phyloP scores from a whole-genome alignment of 1,284 basidiomycete species.

The Ustilago bromivora region DNA sequence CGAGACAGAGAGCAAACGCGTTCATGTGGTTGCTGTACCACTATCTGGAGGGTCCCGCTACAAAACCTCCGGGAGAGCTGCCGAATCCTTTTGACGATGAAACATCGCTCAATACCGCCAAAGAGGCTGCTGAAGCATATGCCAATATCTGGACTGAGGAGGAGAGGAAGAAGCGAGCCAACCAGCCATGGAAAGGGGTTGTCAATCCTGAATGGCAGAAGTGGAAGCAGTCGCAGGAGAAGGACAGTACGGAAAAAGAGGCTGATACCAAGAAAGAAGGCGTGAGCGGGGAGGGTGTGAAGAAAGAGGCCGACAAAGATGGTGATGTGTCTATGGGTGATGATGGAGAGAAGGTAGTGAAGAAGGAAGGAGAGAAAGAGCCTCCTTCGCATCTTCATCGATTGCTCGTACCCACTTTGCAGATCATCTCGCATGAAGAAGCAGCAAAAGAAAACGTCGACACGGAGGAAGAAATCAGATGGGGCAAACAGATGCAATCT shows the following conservation, averaged over 20 bases:
- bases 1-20: constrained; percentile 56
- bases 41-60: constrained; percentile 64
- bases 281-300: constrained; percentile 15
- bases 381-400: constrained; percentile 54
- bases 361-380: constrained; percentile 25
- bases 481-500: constrained; percentile 65
- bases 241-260: constrained; percentile 19
- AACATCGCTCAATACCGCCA: constrained; percentile 24
- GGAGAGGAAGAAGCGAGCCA: constrained; percentile 41
- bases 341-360: constrained; percentile 19
- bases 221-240: constrained; percentile 52
- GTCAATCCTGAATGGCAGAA: constrained; percentile 56
- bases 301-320: constrained; percentile 38
- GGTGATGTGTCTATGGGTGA: constrained; percentile 42
- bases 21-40: constrained; percentile 68
- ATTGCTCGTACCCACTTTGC: constrained; percentile 52
- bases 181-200: constrained; percentile 57
- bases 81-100: constrained; percentile 66
- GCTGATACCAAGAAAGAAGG: constrained; percentile 1
- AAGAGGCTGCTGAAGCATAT: constrained; percentile 50
- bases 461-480: constrained; percentile 63
- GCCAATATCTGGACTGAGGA: constrained; percentile 38
- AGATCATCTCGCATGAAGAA: constrained; percentile 35
- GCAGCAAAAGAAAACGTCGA: constrained; percentile 63
- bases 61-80: constrained; percentile 50